A percentile compares a stretch with the other conserved stretches of the same genome.
Evolutionary conservation across 2,329 filamentous ascomycete species (phyloP).

Genomic region (Emergomyces orientalis): DNA sequence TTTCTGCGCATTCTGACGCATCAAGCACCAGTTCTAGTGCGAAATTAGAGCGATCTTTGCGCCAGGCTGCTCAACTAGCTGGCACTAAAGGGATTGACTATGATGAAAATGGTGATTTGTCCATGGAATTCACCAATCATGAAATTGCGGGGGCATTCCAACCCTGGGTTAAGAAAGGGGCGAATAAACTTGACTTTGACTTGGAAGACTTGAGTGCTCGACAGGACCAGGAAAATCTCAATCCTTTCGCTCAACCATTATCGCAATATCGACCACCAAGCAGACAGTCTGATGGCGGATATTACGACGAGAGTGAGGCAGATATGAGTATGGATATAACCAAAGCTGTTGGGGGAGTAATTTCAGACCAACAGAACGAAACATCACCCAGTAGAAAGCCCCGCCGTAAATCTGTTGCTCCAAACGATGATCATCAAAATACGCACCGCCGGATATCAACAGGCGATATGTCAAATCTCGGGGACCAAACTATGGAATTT

Average conservation of each 20-base stretch:
- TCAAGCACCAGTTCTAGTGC: constrained; percentile 58
- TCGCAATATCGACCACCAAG: constrained; percentile 13
- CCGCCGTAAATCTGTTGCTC: constrained; percentile 24
- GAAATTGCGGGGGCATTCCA: constrained; percentile 43
- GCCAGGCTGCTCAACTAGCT: constrained; percentile 64
- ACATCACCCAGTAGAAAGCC: constrained; percentile 16
- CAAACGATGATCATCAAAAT: constrained; percentile 26
- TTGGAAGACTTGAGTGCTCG: constrained; percentile 35
- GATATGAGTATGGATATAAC: constrained; percentile 96
- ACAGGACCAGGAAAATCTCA: constrained; percentile 39
- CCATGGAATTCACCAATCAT: constrained; percentile 66
- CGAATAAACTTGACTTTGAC: constrained; percentile 34
- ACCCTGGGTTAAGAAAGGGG: constrained; percentile 38
- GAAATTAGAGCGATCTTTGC: constrained; percentile 66
- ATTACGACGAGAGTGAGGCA: constrained; percentile 40
- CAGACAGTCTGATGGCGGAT: constrained; percentile 36
- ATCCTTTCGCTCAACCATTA: constrained; percentile 23
- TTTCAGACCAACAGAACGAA: constrained; percentile 35
- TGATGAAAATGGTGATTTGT: constrained; percentile 58
- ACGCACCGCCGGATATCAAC: constrained; percentile 36
- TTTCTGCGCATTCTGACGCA: constrained; percentile 47
- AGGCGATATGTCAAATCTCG: constrained; percentile 38
- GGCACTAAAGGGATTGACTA: constrained; percentile 59
- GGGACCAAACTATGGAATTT: constrained; percentile 41
- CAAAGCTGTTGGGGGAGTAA: constrained; percentile 67